A percentile compares a stretch with the other conserved stretches of the same genome.
These are phyloP conservation scores for Lasiosphaeria ovina DNA, from an alignment of 495 filamentous ascomycete genomes.

Conservation along the genomic window DNA sequence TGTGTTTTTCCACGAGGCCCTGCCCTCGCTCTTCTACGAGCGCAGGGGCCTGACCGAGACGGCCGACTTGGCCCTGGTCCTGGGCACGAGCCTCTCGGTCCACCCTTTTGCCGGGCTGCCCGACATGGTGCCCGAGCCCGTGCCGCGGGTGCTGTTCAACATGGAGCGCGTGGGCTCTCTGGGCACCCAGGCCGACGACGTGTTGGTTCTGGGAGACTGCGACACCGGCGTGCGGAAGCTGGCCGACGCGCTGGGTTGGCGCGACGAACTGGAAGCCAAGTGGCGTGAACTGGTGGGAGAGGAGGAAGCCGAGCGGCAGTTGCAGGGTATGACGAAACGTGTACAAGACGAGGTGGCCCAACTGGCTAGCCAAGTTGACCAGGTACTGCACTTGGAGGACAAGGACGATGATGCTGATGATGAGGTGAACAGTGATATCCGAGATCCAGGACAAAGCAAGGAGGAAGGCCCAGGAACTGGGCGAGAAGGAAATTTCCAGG, in stretches of 20 bases:
- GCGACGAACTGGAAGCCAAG: slow-evolving; percentile 69
- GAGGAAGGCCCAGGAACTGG: not conserved
- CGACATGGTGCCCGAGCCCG: slow-evolving; percentile 51
- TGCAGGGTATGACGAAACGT: slow-evolving; percentile 27
- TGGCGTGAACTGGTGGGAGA: slow-evolving; percentile 44
- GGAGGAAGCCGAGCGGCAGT: slow-evolving; percentile 41
- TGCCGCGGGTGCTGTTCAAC: slow-evolving; percentile 84
- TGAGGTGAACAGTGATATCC: slow-evolving; percentile 7
- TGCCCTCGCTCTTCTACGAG: slow-evolving; percentile 68
- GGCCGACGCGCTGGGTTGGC: slow-evolving; percentile 80
- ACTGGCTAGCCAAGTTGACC: slow-evolving; percentile 37
- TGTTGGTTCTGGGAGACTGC: slow-evolving; percentile 50
- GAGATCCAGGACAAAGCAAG: not conserved
- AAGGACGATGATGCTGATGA: slow-evolving; percentile 19
- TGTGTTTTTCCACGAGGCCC: slow-evolving; percentile 81
- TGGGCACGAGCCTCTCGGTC: slow-evolving; percentile 88
- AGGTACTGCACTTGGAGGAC: slow-evolving; percentile 35
- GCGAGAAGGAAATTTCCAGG: not conserved
- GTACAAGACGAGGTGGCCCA: slow-evolving; percentile 34
- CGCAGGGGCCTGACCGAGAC: slow-evolving; percentile 52
- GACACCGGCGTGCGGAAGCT: slow-evolving; percentile 82
- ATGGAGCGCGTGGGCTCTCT: slow-evolving; percentile 78
- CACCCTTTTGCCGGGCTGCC: slow-evolving; percentile 88
- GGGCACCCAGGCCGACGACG: slow-evolving; percentile 53
- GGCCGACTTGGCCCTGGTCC: slow-evolving; percentile 82